A percentile compares a stretch with the other conserved stretches of the same genome.
Conservation (phyloP, 2,329 filamentous ascomycete species). For the Bipolaris victoriae region DNA sequence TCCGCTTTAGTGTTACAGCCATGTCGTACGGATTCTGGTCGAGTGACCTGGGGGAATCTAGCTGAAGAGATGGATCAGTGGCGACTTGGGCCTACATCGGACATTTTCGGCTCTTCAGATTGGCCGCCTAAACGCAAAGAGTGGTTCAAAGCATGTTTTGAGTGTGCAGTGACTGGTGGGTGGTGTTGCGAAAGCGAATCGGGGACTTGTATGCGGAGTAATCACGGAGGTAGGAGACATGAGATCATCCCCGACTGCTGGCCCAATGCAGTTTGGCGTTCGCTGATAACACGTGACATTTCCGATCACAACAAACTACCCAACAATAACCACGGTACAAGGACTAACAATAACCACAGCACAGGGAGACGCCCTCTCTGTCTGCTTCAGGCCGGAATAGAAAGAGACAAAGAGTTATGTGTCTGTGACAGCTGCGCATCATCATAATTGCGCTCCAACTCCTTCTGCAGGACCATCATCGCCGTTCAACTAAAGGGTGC, state of each 20-base stretch:
- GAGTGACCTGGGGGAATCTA: neutral
- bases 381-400: neutral
- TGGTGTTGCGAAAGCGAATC: constrained; percentile 8
- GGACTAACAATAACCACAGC: neutral
- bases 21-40: constrained; percentile 23
- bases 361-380: neutral
- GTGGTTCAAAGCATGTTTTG: neutral
- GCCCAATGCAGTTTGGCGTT: constrained; percentile 6
- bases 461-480: constrained; percentile 1
- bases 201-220: constrained; percentile 10
- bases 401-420: neutral
- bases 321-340: neutral
- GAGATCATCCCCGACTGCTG: constrained; percentile 9
- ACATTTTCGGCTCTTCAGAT: constrained; percentile 6
- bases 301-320: constrained; percentile 5
- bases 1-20: constrained; percentile 44
- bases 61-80: neutral
- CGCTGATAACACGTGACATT: constrained; percentile 13
- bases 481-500: neutral
- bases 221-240: constrained; percentile 12
- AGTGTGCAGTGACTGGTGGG: neutral
- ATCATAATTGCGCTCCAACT: neutral
- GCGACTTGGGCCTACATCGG: neutral
- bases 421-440: neutral
- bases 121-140: constrained; percentile 10